phyloP scores from a whole-genome alignment of 1,284 basidiomycete genomes.

The Rhodotorula sp. region DNA sequence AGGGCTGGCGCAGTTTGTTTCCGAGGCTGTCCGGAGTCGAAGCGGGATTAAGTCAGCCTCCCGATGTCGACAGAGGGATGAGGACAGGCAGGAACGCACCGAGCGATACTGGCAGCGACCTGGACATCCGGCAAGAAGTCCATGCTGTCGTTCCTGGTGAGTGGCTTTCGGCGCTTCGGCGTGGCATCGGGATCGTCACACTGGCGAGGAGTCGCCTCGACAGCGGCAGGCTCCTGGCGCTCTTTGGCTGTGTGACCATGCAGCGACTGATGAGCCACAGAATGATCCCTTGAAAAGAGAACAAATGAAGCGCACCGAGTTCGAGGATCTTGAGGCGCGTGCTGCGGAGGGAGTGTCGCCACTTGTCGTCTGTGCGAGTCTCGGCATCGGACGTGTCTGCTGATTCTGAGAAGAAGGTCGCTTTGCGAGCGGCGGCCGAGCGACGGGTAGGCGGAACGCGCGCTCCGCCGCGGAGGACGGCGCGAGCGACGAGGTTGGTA shows the following conservation, averaged over 20 bases:
- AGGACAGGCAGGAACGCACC: conserved; percentile 8
- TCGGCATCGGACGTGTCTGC: conserved; percentile 6
- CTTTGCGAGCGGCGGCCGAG: background rate
- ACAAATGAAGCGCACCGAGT: conserved; percentile 18
- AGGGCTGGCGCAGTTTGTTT: conserved; percentile 33
- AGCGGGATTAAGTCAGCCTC: background rate
- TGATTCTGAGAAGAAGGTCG: background rate
- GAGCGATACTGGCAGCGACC: conserved; percentile 24
- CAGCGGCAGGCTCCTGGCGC: background rate
- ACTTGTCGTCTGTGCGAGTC: background rate
- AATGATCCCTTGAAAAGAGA: too few relatives aligned
- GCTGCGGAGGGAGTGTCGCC: conserved; percentile 28
- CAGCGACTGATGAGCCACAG: background rate
- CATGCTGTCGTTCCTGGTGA: conserved; percentile 33
- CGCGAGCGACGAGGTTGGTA: conserved; percentile 34
- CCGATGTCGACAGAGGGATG: fast-evolving
- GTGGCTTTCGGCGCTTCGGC: conserved; percentile 21
- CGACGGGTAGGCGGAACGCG: background rate
- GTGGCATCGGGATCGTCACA: conserved; percentile 29
- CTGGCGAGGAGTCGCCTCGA: conserved; percentile 33
- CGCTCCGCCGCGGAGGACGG: conserved; percentile 13
- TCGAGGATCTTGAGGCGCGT: conserved; percentile 30
- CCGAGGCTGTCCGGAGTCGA: conserved; percentile 19
- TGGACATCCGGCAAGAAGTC: conserved; percentile 33
- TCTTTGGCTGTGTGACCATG: conserved; percentile 17